Evolutionary conservation across 768 basidiomycete genomes (phyloP).

Genomic region (Tulasnella sp.): DNA sequence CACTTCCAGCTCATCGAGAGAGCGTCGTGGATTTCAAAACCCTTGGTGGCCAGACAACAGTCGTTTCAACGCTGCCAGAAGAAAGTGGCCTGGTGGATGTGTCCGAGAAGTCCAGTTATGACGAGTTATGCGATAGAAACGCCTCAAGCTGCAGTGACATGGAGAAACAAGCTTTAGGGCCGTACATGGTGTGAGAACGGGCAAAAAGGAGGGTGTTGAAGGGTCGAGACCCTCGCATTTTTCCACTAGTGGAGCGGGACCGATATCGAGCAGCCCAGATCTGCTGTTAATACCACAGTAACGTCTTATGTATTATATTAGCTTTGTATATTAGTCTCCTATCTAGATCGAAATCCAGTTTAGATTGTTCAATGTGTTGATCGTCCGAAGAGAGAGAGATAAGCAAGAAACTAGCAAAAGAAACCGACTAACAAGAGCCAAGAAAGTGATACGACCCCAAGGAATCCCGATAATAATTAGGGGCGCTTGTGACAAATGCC

Average conservation of each 20-base stretch:
- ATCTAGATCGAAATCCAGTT: neutral
- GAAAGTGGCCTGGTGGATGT: neutral
- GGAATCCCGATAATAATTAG: too few relatives aligned
- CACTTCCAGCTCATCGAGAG: neutral
- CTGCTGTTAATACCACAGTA: neutral
- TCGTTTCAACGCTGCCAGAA: neutral
- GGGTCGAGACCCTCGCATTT: neutral
- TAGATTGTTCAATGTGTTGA: neutral
- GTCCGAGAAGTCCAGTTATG: neutral
- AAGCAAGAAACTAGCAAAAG: neutral
- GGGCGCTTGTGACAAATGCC: too few relatives aligned
- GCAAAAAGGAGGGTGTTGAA: neutral
- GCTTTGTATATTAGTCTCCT: neutral
- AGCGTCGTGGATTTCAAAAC: conserved; percentile 18
- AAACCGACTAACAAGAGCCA: too few relatives aligned
- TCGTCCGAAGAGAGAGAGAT: neutral
- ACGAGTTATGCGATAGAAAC: neutral
- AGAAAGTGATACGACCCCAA: too few relatives aligned
- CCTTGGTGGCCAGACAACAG: neutral
- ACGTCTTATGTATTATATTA: neutral
- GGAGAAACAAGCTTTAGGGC: neutral
- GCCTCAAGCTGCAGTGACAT: neutral
- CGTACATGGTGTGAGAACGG: neutral
- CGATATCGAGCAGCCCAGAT: neutral
- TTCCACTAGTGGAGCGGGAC: neutral